These are phyloP conservation scores for Plasmodium inui DNA, from an alignment of 169 alveolate species.

Conservation along the genomic window DNA sequence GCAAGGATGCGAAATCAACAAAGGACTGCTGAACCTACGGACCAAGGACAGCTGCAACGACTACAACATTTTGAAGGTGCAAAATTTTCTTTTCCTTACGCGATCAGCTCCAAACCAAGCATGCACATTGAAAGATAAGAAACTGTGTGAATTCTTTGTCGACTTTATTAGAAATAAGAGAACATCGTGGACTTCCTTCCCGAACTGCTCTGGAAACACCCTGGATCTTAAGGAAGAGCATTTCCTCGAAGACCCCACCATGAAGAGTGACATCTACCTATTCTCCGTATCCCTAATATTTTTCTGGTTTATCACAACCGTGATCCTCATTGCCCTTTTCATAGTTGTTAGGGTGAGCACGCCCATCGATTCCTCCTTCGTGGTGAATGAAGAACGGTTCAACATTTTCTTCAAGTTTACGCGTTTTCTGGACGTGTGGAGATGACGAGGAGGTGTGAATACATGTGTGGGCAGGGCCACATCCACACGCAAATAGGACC, in stretches of 20 bases:
- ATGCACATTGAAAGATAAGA: conserved; percentile 53
- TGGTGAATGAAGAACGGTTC: conserved; percentile 45
- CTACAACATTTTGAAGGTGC: conserved; percentile 43
- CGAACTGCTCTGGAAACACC: conserved; percentile 45
- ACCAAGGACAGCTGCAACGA: conserved; percentile 47
- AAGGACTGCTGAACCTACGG: conserved; percentile 11
- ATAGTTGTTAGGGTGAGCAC: conserved; percentile 42
- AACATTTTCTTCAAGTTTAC: conserved; percentile 56
- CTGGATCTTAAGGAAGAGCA: conserved; percentile 30
- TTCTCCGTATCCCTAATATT: conserved; percentile 34
- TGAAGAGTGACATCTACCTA: conserved; percentile 47
- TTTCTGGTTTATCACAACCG: conserved; percentile 43
- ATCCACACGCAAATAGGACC: neutral
- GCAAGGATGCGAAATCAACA: conserved; percentile 54
- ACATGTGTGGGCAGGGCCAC: neutral
- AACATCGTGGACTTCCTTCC: conserved; percentile 20
- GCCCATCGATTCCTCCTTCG: conserved; percentile 61
- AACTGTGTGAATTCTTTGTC: conserved; percentile 53
- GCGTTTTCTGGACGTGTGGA: conserved; percentile 51
- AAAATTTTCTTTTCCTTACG: conserved; percentile 21
- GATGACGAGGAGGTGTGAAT: conserved; percentile 1
- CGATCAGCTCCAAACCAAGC: conserved; percentile 42
- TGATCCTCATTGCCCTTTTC: conserved; percentile 20
- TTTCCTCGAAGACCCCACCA: conserved; percentile 35
- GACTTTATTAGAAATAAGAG: conserved; percentile 56